These are phyloP conservation scores for Viridothelium virens DNA, from an alignment of 495 filamentous ascomycete species.

Conservation along the genomic window DNA sequence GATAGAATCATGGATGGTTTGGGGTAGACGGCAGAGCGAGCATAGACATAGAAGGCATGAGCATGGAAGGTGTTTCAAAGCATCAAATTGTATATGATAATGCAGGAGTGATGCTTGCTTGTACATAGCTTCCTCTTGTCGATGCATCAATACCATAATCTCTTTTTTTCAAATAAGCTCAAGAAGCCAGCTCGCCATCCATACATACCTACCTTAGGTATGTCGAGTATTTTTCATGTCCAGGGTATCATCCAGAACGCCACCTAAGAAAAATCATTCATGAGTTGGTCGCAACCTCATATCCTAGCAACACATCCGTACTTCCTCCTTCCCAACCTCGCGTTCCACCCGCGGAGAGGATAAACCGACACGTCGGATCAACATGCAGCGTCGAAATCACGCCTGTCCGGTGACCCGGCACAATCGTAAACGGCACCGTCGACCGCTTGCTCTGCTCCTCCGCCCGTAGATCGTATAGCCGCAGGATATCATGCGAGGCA, in stretches of 20 bases:
- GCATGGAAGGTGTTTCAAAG: too few species aligned
- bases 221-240: neutral
- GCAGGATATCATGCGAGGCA: conserved; percentile 88
- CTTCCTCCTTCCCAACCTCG: conserved; percentile 90
- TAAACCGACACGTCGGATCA: conserved; percentile 80
- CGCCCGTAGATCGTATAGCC: conserved; percentile 80
- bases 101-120: neutral
- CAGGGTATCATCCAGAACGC: conserved; percentile 8
- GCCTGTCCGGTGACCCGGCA: conserved; percentile 85
- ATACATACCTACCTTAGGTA: neutral
- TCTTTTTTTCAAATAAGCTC: neutral
- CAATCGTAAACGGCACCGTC: conserved; percentile 84
- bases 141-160: too few species aligned
- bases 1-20: too few species aligned
- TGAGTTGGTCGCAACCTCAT: conserved; percentile 63
- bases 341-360: conserved; percentile 85
- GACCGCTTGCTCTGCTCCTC: conserved; percentile 58
- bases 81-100: neutral
- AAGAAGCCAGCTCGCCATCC: neutral
- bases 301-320: conserved; percentile 88
- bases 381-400: conserved; percentile 77
- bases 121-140: neutral
- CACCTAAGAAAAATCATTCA: neutral
- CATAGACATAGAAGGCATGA: too few species aligned
- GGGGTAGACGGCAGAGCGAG: too few species aligned